Base-by-base conservation (phyloP, 768 basidiomycete species). In the Calocera viscosa region DNA sequence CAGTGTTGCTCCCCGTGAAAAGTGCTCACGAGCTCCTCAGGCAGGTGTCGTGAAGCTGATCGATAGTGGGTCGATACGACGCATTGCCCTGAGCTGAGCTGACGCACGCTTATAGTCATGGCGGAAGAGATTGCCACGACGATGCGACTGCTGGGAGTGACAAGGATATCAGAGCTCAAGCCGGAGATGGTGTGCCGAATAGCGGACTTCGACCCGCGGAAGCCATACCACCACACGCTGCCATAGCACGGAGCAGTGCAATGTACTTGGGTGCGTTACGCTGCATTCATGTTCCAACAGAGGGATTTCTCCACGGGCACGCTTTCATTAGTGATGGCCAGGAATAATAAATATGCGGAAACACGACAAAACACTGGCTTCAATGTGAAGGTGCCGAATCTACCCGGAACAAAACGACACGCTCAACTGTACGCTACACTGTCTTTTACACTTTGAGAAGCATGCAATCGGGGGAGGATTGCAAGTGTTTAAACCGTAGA, bases 81-180 rank as follows among this genome's bases (percentile, higher is more conserved):
- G 16, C 53, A 17, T 38, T 32, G n/a, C 41, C 63, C 14, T 43
- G 22, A 2, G 34, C 32, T 30, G 7, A 14, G 22, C 22, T 65
- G 11, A 43, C 28, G 8, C 22, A 7, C 19, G 34, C 16, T 11
- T 66, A 17, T 65, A 76, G 75, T 76, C 41, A 40, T 76, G 64
- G 74, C 74, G 67, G 70, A 69, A 39, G 75, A 76, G 70, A 76
- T 76, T 26, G 67, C 71, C 1, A 74, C 72, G 49, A 73, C 73
- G 1, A 74, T 76, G 74, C 70, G 71, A 47, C 63, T 76, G 26
- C 60, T 76, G 64, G 75, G 75, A 1, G 67, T 73, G 1, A 72
- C 67, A 3, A 68, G 43, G 26, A 24, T 76, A 5, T 68, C 71
- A 47, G 67, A 76, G 41, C 49, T 76, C 11, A 72, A 68, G 17